A percentile compares a stretch with the other conserved stretches of the same genome.
These are phyloP conservation scores for Tolypocladium amazonense DNA, from an alignment of 2,329 filamentous ascomycete genomes.

Conservation along the genomic window DNA sequence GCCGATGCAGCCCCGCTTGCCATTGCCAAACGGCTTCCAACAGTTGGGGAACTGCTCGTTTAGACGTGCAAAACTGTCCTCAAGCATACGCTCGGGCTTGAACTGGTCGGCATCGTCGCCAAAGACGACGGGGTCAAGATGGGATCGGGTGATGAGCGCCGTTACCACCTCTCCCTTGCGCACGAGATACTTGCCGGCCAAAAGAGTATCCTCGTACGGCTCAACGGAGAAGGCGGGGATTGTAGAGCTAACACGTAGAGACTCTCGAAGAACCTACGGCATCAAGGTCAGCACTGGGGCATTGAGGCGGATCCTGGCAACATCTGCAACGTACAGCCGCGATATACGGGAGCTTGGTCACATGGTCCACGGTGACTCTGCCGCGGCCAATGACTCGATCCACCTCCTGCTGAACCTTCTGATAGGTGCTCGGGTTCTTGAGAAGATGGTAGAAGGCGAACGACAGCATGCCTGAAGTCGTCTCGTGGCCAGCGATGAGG, in stretches of 20 bases:
- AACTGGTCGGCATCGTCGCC: constrained; percentile 57
- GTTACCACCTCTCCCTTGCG: constrained; percentile 38
- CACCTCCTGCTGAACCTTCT: constrained; percentile 56
- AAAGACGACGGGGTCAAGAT: constrained; percentile 53
- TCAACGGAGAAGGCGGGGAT: constrained; percentile 47
- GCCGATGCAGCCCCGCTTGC: constrained; percentile 60
- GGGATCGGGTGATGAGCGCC: constrained; percentile 40
- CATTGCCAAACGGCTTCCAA: constrained; percentile 70
- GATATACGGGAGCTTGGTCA: constrained; percentile 56
- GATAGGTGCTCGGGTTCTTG: constrained; percentile 48
- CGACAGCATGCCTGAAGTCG: constrained; percentile 55
- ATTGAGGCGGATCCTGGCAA: neutral
- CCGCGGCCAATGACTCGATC: constrained; percentile 52
- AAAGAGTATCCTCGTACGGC: constrained; percentile 40
- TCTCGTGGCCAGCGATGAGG: constrained; percentile 61
- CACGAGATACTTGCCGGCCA: constrained; percentile 52
- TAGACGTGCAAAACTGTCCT: constrained; percentile 52
- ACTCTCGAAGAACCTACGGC: constrained; percentile 46
- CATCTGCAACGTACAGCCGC: constrained; percentile 32
- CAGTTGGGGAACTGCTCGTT: constrained; percentile 50
- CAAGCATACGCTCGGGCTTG: constrained; percentile 61
- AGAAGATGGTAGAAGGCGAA: constrained; percentile 57
- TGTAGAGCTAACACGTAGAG: constrained; percentile 50
- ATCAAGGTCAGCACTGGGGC: constrained; percentile 1
- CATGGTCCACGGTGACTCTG: constrained; percentile 47